A percentile compares a stretch with the other conserved stretches of the same genome.
Evolutionary conservation across 257 asterid species (phyloP).

Genomic region (Nicotiana noctiflora): DNA sequence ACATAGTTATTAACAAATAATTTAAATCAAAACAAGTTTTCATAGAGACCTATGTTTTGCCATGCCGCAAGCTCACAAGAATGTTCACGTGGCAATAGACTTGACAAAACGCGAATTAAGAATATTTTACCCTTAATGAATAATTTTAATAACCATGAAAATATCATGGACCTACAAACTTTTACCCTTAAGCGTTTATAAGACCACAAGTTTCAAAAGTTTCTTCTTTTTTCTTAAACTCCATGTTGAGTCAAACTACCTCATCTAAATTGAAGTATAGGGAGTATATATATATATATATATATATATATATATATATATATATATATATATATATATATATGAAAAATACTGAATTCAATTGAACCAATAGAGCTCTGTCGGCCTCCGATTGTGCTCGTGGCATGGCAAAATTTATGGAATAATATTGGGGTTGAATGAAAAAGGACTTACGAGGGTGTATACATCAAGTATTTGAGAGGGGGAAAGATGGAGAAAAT

Average conservation of each 20-base stretch:
- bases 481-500: constrained; percentile 3
- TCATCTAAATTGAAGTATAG: too few relatives aligned
- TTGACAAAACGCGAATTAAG: too few relatives aligned
- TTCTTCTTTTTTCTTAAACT: too few relatives aligned
- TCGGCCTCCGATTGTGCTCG: neutral
- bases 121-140: too few relatives aligned
- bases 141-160: too few relatives aligned
- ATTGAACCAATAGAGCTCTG: neutral
- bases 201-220: too few relatives aligned
- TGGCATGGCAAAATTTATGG: neutral
- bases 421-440: neutral
- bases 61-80: neutral
- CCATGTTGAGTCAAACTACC: too few relatives aligned
- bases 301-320: too few relatives aligned
- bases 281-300: too few relatives aligned
- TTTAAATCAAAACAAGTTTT: neutral
- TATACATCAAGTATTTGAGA: constrained; percentile 6
- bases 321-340: neutral
- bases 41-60: neutral
- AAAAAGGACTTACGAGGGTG: constrained; percentile 14
- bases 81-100: too few relatives aligned
- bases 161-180: too few relatives aligned
- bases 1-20: neutral
- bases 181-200: too few relatives aligned
- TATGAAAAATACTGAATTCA: neutral